phyloP scores from a whole-genome alignment of 352 stramenopile species.

The Phytophthora sp. region DNA sequence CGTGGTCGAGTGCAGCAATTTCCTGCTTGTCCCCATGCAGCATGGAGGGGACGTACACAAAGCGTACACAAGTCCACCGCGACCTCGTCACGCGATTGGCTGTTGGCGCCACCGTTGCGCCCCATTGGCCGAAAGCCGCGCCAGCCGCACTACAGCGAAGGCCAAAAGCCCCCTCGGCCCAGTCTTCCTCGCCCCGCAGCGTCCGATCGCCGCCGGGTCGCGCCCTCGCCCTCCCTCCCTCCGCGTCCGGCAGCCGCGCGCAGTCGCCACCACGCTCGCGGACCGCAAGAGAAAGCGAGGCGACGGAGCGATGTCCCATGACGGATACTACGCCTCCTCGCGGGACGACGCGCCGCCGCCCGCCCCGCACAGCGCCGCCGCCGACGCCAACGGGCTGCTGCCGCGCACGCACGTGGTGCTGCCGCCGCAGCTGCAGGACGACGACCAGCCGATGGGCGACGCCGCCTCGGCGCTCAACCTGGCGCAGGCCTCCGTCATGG shows the following conservation, averaged over 20 bases:
- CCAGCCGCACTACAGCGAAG: neutral
- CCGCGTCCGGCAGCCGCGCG: neutral
- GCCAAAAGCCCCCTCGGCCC: constrained; percentile 16
- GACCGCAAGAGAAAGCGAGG: constrained; percentile 67
- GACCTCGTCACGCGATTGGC: too few relatives aligned
- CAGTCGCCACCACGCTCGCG: constrained; percentile 39
- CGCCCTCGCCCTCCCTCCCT: neutral
- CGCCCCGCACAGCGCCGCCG: constrained; percentile 30
- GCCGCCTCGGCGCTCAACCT: constrained; percentile 47
- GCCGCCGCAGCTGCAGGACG: constrained; percentile 25
- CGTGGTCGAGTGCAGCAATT: too few relatives aligned
- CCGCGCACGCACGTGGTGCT: constrained; percentile 17
- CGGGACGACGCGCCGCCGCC: constrained; percentile 37
- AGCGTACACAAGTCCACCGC: neutral
- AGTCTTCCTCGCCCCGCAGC: neutral
- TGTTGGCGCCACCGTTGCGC: too few relatives aligned
- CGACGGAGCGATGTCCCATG: constrained; percentile 66
- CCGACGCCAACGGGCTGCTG: constrained; percentile 23
- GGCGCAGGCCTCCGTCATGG: constrained; percentile 50
- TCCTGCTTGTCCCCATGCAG: too few relatives aligned
- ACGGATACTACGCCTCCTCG: constrained; percentile 61
- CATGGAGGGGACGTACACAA: too few relatives aligned
- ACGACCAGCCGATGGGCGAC: constrained; percentile 46
- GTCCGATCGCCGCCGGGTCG: constrained; percentile 5
- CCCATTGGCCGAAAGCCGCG: too few relatives aligned